Base-by-base conservation (phyloP, 129 eudicot species). In the Tagetes erecta region DNA sequence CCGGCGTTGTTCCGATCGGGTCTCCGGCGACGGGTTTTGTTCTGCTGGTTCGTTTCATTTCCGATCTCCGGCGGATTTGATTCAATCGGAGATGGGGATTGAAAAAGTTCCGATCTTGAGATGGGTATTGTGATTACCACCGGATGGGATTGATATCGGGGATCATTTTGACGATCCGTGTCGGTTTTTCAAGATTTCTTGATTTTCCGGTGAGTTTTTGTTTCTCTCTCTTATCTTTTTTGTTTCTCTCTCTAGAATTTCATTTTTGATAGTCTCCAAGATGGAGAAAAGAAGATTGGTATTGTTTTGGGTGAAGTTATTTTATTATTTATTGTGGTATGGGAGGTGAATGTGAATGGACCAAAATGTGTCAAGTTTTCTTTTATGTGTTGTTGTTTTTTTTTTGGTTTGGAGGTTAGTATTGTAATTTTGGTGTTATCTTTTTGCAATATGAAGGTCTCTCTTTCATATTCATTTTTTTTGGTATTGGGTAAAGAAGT, bases 221-320 rank as follows among this genome's bases (percentile, higher is more conserved):
- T 67, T 49, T 67, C 71, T 58, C 47, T 31, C 8, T 47, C 64
- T 66, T 78, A 47, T 49, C 73, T 73, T 70, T 77, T 68, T 55
- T 73, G 45, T 70, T 75, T 53, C 70, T 68, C 72, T 79, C 75
- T 79, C 80, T 76, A 50, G 56, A 66, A 47, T 71, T 38, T 70
- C 59, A 53, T 71, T 47, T 13, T 35, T 72, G 20, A 70, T 55
- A 45, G 51, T 80, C 75, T 65, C 76, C 74, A 46, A 14, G 49
- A 74, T 80, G 84, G 84, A 80, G 84, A 80, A 80, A 74, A 70
- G 76, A 70, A 63, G 55, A 36, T 56, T 53, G 80, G 71, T 34
- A 30, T 67, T 50, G 51, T 80, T 34, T 72, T 72, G 33, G 40
- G 50, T 12, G 47, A 65, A 47, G 36, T 65, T 56, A 51, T 37